Evolutionary conservation across 768 basidiomycete genomes (phyloP), one percentile per base, ranked within the genome.

Genomic region (Boletales sp.): DNA sequence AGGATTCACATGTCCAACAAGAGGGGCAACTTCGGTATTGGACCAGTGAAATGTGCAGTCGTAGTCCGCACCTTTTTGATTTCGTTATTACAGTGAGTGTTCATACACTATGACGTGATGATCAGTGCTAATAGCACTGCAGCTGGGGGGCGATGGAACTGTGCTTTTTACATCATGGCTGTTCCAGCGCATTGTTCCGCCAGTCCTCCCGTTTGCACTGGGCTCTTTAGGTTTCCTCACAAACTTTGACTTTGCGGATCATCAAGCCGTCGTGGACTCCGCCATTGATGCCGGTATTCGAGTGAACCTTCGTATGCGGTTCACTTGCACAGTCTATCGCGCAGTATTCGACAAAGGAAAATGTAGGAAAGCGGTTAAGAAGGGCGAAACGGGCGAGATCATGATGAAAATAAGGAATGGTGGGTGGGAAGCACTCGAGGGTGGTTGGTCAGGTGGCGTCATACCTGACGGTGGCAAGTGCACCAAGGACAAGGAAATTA

Each of bases 161-260:
- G 94, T 98, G 3, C 81, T 99, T 14, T 99, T 97, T 73, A 96
- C 96, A 6, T 98, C 96, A 4, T 98, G 96, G 96, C 76, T 99
- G 31, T 99, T 99, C 75, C 96, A 99, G 67, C 84, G 86, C 46
- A 92, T 99, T 61, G 96, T 98, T 14, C 96, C 96, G n/a, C 96
- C 96, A 12, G 93, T 98, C 34, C 85, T 99, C 13, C 86, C 96
- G 1, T 99, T 99, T 67, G 94, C 96, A 2, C 79, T 99, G 25
- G 96, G 96, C 39, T 97, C 95, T 5, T 81, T 99, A 21, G 95
- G 96, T 41, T 99, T 99, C 72, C 86, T 94, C 47, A 98, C 93
- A 38, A 96, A 94, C 65, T 98, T 98, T 64, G 85, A 98, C 74
- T 93, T 97, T 67, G 76, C 82, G 49, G 82, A 96, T 70, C 82